phyloP scores from a whole-genome alignment of 202 grass and related monocot species.

The Setaria italica region DNA sequence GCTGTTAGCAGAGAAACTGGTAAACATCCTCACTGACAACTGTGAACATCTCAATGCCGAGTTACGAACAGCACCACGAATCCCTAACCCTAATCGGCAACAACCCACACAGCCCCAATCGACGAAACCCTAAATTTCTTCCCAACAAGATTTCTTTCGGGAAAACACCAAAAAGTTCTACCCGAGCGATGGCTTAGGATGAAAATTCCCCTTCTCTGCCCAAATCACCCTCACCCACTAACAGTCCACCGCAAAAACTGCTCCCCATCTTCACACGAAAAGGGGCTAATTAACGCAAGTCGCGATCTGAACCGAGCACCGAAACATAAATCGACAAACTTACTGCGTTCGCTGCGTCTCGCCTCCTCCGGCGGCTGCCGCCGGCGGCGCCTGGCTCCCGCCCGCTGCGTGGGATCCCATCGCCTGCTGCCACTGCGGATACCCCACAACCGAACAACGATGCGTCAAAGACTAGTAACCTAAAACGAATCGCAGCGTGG shows the following conservation, averaged over 20 bases:
- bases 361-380: slow-evolving; percentile 20
- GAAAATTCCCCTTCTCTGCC: neutral
- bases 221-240: slow-evolving; percentile 5
- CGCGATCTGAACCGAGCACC: neutral
- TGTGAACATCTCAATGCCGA: neutral
- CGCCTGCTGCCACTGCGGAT: slow-evolving; percentile 37
- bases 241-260: neutral
- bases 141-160: neutral
- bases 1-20: neutral
- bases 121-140: neutral
- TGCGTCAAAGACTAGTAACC: neutral
- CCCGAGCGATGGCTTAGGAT: neutral
- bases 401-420: slow-evolving; percentile 47
- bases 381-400: slow-evolving; percentile 24
- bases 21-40: neutral
- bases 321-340: slow-evolving; percentile 14
- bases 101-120: neutral
- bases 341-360: slow-evolving; percentile 66
- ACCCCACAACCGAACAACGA: neutral
- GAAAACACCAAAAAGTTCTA: neutral
- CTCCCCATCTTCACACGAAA: too few relatives aligned
- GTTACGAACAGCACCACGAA: neutral
- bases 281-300: neutral
- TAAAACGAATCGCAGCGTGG: neutral
- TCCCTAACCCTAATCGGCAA: slow-evolving; percentile 18